A percentile compares a stretch with the other conserved stretches of the same genome.
These are phyloP conservation scores for Penicillium canescens DNA, from an alignment of 495 filamentous ascomycete genomes.

Conservation along the genomic window DNA sequence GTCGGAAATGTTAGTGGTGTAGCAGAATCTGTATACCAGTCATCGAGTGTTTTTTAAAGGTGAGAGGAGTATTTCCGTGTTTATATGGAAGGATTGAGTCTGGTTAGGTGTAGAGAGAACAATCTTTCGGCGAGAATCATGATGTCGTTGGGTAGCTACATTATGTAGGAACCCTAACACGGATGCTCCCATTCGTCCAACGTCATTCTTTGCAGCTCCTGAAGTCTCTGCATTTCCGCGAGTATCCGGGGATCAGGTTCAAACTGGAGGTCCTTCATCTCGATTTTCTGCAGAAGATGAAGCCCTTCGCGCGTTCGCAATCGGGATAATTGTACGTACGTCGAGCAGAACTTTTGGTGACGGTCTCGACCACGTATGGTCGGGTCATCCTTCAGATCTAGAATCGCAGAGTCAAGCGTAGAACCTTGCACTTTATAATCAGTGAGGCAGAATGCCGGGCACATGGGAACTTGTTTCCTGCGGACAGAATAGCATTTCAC, in stretches of 20 bases:
- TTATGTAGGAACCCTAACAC: neutral
- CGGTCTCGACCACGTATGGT: slow-evolving; percentile 5
- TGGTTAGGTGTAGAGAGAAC: neutral
- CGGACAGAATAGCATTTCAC: neutral
- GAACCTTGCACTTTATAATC: slow-evolving; percentile 5
- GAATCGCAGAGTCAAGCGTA: slow-evolving; percentile 1
- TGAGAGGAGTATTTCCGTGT: no score
- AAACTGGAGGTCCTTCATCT: slow-evolving; percentile 3
- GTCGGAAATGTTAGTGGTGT: no score
- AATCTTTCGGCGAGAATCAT: neutral
- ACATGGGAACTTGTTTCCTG: slow-evolving; percentile 1
- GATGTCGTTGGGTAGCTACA: neutral
- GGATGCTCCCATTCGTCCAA: no score
- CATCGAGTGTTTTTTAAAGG: no score
- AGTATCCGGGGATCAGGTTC: slow-evolving; percentile 5
- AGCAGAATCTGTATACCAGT: no score
- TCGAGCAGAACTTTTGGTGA: slow-evolving; percentile 7
- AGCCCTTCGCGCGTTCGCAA: slow-evolving; percentile 1
- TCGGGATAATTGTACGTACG: slow-evolving; percentile 5
- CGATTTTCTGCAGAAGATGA: slow-evolving; percentile 8
- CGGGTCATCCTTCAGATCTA: slow-evolving; percentile 6
- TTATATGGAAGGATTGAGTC: neutral
- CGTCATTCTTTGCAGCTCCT: neutral
- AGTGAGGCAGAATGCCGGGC: slow-evolving; percentile 5
- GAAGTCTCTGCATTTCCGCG: slow-evolving; percentile 3